Base-by-base conservation (phyloP, 2,329 filamentous ascomycete genomes). In the Sordariomycetes sp. region DNA sequence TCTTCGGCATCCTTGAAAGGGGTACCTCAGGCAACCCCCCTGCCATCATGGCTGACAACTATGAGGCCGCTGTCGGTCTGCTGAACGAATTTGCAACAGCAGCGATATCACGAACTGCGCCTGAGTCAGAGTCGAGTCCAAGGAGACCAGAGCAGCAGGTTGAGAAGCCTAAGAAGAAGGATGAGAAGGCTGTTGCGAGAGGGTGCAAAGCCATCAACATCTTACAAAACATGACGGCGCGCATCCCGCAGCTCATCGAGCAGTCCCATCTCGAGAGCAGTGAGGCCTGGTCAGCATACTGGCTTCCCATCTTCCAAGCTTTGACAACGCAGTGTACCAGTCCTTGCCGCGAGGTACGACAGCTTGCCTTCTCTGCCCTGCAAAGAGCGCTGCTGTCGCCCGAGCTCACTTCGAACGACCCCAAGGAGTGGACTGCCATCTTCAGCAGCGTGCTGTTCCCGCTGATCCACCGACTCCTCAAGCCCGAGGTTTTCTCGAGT, bases 281-380 rank as follows among this genome's bases (percentile, higher is more conserved):
- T 39, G 84, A 94, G 69, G 92, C 92, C 11, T 98, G 92, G 92
- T 87, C 86, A 33, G 86, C 92, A 8, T 98, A 98, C 56, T 98
- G 92, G 92, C 80, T 88, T 11, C 92, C 90, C 2, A 87, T 98
- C 18, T 92, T 98, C 58, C 78, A 86, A 46, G 84, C 86, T 6
- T 64, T 98, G 14, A 92, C 84, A 4, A 78, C 77, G 5, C 92
- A 98, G 59, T 95, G 88, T 58, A 85, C 86, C 35, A 98, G 96
- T 53, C 87, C 88, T 1, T 95, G 87, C 51, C 82, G 90, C 35
- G 88, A 95, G 47, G 86, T 98, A 39, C 79, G 92, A 4, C 84
- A 94, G 48, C 75, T 93, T 49, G 86, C 92, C 2, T 86, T 96
- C 46, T 78, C 82, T 7, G 86, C 81, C 8, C 68, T 98, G 12